Evolutionary conservation across 805 yeast species (phyloP).

Genomic region (Groenewaldozyma salmanticensis): DNA sequence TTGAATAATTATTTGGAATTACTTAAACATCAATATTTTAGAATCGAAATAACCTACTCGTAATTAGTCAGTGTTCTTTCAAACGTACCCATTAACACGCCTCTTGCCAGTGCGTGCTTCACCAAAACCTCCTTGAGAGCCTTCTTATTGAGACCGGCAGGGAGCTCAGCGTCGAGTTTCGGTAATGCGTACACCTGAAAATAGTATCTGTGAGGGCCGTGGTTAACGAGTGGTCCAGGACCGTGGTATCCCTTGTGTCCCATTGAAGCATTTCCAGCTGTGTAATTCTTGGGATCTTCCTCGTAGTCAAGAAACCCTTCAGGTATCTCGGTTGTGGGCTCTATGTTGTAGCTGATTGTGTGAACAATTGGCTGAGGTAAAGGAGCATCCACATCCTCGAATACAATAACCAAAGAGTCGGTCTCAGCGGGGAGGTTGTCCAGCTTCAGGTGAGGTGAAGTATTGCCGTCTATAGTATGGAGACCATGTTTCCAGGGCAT

Average conservation of each 20-base stretch:
- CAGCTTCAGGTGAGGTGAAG: conserved; percentile 10
- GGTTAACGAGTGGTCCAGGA: conserved; percentile 14
- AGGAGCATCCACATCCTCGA: conserved; percentile 15
- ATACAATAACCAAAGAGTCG: conserved; percentile 7
- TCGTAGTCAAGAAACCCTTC: conserved; percentile 5
- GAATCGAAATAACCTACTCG: background rate
- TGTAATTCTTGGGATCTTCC: background rate
- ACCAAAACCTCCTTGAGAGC: conserved; percentile 3
- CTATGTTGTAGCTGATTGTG: conserved; percentile 9
- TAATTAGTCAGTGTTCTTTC: conserved; percentile 11
- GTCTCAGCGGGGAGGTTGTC: conserved; percentile 10
- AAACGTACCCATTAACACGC: conserved; percentile 11
- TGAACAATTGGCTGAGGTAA: conserved; percentile 12
- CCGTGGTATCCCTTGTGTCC: conserved; percentile 12
- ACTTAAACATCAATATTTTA: no score
- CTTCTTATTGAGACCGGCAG: background rate
- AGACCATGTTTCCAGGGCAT: conserved; percentile 15
- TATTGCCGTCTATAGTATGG: conserved; percentile 7
- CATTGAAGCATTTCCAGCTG: conserved; percentile 10
- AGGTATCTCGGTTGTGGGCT: conserved; percentile 2
- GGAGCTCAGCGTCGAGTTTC: conserved; percentile 2
- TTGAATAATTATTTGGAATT: no score
- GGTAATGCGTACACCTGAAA: conserved; percentile 13
- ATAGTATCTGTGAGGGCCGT: conserved; percentile 15
- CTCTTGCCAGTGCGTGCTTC: conserved; percentile 9